Evolutionary conservation across 768 basidiomycete genomes (phyloP).

Genomic region (Mycena amicta): DNA sequence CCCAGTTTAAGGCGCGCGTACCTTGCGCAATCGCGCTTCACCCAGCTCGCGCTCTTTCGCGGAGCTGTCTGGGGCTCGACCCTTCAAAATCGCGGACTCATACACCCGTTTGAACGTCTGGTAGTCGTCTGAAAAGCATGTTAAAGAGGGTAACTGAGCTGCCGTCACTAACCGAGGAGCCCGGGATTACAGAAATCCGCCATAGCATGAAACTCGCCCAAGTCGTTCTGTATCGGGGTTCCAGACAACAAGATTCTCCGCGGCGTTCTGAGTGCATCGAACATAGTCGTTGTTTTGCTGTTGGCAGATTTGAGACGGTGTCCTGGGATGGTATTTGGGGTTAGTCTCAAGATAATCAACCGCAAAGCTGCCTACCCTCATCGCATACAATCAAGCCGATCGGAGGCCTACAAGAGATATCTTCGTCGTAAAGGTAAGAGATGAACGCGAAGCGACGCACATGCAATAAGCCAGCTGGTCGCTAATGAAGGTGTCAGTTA

Average conservation of each 20-base stretch:
- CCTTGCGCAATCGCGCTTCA: conserved; percentile 75
- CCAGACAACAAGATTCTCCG: conserved; percentile 90
- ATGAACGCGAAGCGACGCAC: conserved; percentile 41
- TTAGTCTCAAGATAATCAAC: no score
- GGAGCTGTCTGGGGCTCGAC: conserved; percentile 77
- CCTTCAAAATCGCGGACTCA: conserved; percentile 84
- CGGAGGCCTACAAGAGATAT: conserved; percentile 60
- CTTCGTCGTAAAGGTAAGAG: neutral
- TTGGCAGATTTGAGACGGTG: conserved; percentile 92
- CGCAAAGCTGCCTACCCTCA: conserved; percentile 81
- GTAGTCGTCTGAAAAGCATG: conserved; percentile 62
- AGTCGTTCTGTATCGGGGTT: conserved; percentile 96
- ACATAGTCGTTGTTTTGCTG: conserved; percentile 88
- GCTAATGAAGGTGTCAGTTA: conserved; percentile 32
- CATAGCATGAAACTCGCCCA: conserved; percentile 96
- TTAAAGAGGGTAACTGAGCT: conserved; percentile 1
- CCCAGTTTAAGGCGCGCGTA: conserved; percentile 29
- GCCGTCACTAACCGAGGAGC: conserved; percentile 60
- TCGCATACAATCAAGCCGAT: conserved; percentile 95
- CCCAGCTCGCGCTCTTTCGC: conserved; percentile 77
- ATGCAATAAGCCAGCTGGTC: conserved; percentile 63
- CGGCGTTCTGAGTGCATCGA: conserved; percentile 73
- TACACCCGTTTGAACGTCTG: conserved; percentile 77
- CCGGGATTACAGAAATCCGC: conserved; percentile 95
- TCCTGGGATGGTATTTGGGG: neutral